phyloP scores from a whole-genome alignment of 768 basidiomycete species.

The Russula vinacea region DNA sequence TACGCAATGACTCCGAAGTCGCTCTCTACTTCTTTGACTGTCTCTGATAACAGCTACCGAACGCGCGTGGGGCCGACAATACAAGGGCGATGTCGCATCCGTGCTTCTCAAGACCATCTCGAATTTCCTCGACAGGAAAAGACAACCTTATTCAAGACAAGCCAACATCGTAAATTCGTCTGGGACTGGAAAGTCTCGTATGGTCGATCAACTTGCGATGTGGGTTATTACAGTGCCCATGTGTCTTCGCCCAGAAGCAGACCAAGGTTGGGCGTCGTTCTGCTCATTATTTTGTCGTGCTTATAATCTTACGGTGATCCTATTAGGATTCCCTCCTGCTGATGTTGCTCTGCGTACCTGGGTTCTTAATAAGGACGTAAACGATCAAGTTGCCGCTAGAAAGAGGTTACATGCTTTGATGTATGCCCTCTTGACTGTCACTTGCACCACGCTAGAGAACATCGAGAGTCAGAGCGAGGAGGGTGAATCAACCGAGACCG shows the following conservation, averaged over 20 bases:
- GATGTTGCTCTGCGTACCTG: background rate
- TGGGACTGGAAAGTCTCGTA: slow-evolving; percentile 1
- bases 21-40: background rate
- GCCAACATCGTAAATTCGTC: background rate
- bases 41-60: background rate
- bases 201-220: slow-evolving; percentile 2
- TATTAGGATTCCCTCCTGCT: slow-evolving; percentile 1
- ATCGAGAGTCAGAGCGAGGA: background rate
- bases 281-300: background rate
- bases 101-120: background rate
- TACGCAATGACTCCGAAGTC: background rate
- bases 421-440: background rate
- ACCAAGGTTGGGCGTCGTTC: background rate
- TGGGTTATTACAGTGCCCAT: background rate
- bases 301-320: background rate
- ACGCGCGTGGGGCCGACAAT: background rate
- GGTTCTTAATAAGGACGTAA: background rate
- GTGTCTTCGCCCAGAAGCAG: background rate
- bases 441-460: background rate
- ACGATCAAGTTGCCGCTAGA: background rate
- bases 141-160: background rate
- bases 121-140: background rate
- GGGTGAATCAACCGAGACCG: background rate
- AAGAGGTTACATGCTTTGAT: background rate
- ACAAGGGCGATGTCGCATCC: background rate